Evolutionary conservation across 768 basidiomycete genomes (phyloP), one percentile per base, ranked within the genome.

Genomic region (Suillus tomentosus): DNA sequence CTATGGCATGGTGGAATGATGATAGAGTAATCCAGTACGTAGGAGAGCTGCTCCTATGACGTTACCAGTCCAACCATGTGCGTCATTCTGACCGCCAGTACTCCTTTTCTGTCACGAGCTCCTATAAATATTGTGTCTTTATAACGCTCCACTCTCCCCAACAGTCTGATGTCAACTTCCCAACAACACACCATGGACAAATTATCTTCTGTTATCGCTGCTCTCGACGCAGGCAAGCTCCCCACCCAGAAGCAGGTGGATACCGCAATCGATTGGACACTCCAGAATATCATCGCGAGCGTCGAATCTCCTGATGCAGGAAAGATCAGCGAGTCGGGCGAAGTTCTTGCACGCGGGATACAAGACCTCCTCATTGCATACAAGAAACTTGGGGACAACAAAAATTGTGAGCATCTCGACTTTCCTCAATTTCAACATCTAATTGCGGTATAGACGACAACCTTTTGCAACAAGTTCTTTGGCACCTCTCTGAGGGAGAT

Each of bases 201-300:
- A 77, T 65, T 82, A 56, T 79, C 87, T 19, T 86, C 87, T 43
- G 69, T 90, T 31, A 71, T 88, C 63, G 90, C 87, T 55, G 90
- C 90, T 9, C 74, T 91, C 68, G 82, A 86, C 66, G 88, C 89
- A 19, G 88, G 88, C 24, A 92, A 92, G 71, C 77, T 90, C 5
- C 90, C 90, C 19, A 80, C 80, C 2, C 86, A 89, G 13, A 73
- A 82, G 36, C 90, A 92, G 70, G 67, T 84, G 45, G 80, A 80
- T 65, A 70, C 71, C 0, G 79, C 82, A 69, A 80, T 89, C 66
- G 84, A 89, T 70, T 86, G 81, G 80, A 69, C 85, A 54, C 83
- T 85, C 47, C 70, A 79, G 14, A 79, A 84, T 42, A 78, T 81
- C 11, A 76, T 88, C 64, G 73, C 85, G 9, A 78, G 80, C 47